These are phyloP conservation scores for Zygosaccharomyces siamensis DNA, from an alignment of 805 yeast genomes.

Conservation along the genomic window DNA sequence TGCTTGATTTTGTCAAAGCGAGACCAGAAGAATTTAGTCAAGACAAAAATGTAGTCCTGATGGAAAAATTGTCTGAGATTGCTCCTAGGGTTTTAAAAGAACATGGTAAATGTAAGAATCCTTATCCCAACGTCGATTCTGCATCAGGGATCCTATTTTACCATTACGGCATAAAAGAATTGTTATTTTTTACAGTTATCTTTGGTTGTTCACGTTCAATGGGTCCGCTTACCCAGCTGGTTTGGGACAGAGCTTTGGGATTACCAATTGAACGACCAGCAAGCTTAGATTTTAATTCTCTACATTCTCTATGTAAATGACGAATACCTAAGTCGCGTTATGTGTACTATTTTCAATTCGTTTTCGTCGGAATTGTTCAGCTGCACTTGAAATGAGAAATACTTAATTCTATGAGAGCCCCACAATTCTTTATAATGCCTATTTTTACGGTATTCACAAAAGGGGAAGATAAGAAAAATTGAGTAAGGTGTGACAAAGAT, in stretches of 20 bases:
- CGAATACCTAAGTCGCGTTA: background rate
- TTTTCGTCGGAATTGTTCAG: background rate
- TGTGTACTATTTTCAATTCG: background rate
- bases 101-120: constrained; percentile 84
- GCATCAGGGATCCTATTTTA: constrained; percentile 73
- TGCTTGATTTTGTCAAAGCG: constrained; percentile 58
- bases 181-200: constrained; percentile 71
- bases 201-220: constrained; percentile 80
- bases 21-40: constrained; percentile 51
- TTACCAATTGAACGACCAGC: constrained; percentile 81
- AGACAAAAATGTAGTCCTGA: constrained; percentile 63
- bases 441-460: background rate
- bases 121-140: constrained; percentile 81
- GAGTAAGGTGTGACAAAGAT: background rate
- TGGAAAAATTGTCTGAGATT: constrained; percentile 57
- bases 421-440: background rate
- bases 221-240: constrained; percentile 74
- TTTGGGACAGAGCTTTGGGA: constrained; percentile 73
- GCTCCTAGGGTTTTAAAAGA: constrained; percentile 70
- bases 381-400: background rate
- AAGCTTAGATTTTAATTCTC: constrained; percentile 29
- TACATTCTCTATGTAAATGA: constrained; percentile 15
- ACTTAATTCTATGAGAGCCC: background rate
- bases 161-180: constrained; percentile 72
- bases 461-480: background rate